Evolutionary conservation across 1,284 basidiomycete genomes (phyloP).

Genomic region (Boletellus deceptivus): DNA sequence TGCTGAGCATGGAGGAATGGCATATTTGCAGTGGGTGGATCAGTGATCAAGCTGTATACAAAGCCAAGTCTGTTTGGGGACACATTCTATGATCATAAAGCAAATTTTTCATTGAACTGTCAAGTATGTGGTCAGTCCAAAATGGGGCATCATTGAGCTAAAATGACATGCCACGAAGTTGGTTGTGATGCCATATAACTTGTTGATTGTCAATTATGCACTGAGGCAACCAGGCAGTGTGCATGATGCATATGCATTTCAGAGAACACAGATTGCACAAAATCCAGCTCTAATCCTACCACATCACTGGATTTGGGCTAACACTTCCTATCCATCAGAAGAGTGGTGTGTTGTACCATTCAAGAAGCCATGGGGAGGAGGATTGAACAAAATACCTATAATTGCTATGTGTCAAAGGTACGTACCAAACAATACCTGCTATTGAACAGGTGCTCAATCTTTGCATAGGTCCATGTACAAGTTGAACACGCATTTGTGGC

Average conservation of each 20-base stretch:
- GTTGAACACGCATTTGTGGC: constrained; percentile 2
- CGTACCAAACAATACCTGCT: background rate
- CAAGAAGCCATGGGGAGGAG: background rate
- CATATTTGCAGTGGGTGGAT: too few species aligned
- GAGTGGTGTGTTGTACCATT: constrained; percentile 10
- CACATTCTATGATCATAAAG: too few species aligned
- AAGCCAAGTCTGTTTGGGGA: too few species aligned
- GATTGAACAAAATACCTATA: background rate
- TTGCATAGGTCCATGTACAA: background rate
- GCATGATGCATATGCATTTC: constrained; percentile 7
- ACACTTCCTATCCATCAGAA: background rate
- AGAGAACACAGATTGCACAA: background rate
- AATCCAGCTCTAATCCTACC: background rate
- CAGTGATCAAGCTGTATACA: too few species aligned
- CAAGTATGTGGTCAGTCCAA: background rate
- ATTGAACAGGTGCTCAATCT: background rate
- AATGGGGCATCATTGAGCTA: too few species aligned
- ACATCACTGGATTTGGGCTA: constrained; percentile 8
- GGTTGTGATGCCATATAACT: constrained; percentile 4
- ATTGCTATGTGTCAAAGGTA: constrained; percentile 3
- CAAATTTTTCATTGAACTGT: too few species aligned
- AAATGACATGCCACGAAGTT: background rate
- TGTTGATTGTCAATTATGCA: constrained; percentile 8
- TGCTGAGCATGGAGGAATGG: too few species aligned
- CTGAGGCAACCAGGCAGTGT: constrained; percentile 8